These are phyloP conservation scores for Bassia scoparia DNA, from an alignment of 148 eudicot species.

Conservation along the genomic window DNA sequence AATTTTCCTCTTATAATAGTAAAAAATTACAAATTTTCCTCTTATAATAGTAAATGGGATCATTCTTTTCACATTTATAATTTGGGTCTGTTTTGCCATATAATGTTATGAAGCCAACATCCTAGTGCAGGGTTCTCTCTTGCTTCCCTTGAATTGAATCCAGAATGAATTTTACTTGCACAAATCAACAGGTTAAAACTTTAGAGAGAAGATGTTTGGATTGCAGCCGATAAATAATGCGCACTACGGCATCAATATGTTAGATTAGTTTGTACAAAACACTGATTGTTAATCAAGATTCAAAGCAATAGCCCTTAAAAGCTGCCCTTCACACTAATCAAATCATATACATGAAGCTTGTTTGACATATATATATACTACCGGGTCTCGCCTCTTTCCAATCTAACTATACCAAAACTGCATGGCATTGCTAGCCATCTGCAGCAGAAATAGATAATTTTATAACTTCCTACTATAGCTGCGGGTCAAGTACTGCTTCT, in stretches of 20 bases:
- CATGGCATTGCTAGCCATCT: slow-evolving; percentile 14
- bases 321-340: slow-evolving; percentile 7
- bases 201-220: neutral
- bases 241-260: neutral
- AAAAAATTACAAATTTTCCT: slow-evolving; percentile 10
- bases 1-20: slow-evolving; percentile 9
- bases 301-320: neutral
- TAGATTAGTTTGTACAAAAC: neutral
- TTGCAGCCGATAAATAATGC: neutral
- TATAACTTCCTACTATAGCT: slow-evolving; percentile 29
- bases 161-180: neutral
- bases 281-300: neutral
- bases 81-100: neutral
- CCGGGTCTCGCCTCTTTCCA: slow-evolving; percentile 17
- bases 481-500: slow-evolving; percentile 69
- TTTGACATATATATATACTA: slow-evolving; percentile 20
- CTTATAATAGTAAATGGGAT: slow-evolving; percentile 1
- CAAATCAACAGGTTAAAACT: no score
- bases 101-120: neutral
- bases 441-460: neutral
- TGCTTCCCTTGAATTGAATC: no score
- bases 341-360: slow-evolving; percentile 25
- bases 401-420: slow-evolving; percentile 23
- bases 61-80: neutral
- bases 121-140: neutral